These are phyloP conservation scores for Emmonsiellopsis sp. DNA, from an alignment of 2,329 filamentous ascomycete species.

Conservation along the genomic window DNA sequence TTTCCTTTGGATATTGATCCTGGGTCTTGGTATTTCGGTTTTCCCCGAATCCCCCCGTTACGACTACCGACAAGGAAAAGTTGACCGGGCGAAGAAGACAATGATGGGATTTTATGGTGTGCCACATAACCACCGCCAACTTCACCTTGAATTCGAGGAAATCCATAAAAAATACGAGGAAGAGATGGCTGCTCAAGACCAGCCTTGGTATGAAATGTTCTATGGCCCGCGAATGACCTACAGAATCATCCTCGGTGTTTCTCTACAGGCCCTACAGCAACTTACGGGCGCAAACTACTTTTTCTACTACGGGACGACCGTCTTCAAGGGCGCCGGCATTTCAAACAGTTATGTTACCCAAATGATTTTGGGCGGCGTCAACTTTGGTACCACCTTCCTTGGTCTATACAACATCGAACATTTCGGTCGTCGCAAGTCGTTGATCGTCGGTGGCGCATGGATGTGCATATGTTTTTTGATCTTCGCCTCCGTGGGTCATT, in stretches of 20 bases:
- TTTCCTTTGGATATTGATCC: constrained; percentile 49
- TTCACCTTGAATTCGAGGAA: constrained; percentile 48
- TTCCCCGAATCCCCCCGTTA: constrained; percentile 51
- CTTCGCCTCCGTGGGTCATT: constrained; percentile 53
- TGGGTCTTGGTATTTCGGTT: constrained; percentile 47
- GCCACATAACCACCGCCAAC: constrained; percentile 45
- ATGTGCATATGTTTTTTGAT: constrained; percentile 54
- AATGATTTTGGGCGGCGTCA: constrained; percentile 60
- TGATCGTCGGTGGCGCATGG: constrained; percentile 60
- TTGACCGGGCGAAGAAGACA: constrained; percentile 43
- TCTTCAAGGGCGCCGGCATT: constrained; percentile 60
- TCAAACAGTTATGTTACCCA: constrained; percentile 58
- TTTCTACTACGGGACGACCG: constrained; percentile 47
- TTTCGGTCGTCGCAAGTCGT: constrained; percentile 58
- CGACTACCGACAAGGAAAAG: constrained; percentile 46
- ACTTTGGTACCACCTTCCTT: constrained; percentile 58
- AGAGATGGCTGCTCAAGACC: constrained; percentile 36
- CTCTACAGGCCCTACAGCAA: constrained; percentile 40
- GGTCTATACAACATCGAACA: constrained; percentile 63
- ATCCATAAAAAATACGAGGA: constrained; percentile 53
- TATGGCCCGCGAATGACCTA: constrained; percentile 41
- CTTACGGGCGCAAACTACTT: constrained; percentile 43
- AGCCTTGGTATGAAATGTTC: constrained; percentile 37
- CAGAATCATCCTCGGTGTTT: constrained; percentile 36
- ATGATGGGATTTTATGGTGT: constrained; percentile 50